Evolutionary conservation across 2,329 filamentous ascomycete species (phyloP).

Genomic region (Dothistroma septosporum): DNA sequence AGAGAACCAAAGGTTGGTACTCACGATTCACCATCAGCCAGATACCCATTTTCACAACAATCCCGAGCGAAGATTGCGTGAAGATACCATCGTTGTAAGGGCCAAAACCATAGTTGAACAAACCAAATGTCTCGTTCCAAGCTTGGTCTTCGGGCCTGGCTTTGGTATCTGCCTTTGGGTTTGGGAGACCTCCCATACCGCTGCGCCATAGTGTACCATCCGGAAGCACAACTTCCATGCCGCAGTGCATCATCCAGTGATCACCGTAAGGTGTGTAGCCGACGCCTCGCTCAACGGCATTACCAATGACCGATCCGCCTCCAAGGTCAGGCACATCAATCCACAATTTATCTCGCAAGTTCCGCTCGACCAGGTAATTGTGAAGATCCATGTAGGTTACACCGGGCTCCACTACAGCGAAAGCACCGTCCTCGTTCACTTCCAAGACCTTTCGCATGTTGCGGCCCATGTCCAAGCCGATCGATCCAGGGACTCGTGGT

Average conservation of each 20-base stretch:
- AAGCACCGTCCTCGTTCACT: conserved; percentile 49
- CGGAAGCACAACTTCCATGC: conserved; percentile 43
- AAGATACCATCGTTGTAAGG: conserved; percentile 38
- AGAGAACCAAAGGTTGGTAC: too few species aligned
- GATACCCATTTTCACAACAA: too few species aligned
- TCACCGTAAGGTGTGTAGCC: conserved; percentile 40
- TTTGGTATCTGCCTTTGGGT: conserved; percentile 23
- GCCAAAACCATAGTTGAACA: conserved; percentile 37
- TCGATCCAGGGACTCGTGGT: conserved; percentile 49
- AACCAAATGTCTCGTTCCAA: conserved; percentile 24
- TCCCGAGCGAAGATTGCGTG: conserved; percentile 36
- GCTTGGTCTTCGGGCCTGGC: conserved; percentile 22
- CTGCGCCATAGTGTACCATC: conserved; percentile 39
- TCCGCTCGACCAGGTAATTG: conserved; percentile 45
- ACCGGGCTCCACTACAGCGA: conserved; percentile 53
- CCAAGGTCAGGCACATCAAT: conserved; percentile 48
- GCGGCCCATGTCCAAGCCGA: conserved; percentile 51
- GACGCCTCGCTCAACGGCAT: conserved; percentile 47
- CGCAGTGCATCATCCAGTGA: conserved; percentile 45
- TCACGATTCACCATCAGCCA: too few species aligned
- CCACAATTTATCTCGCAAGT: conserved; percentile 39
- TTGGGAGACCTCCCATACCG: conserved; percentile 40
- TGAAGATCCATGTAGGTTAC: conserved; percentile 53
- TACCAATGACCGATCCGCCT: conserved; percentile 50
- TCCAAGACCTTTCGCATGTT: conserved; percentile 53